phyloP scores from a whole-genome alignment of 2,329 filamentous ascomycete genomes.

The Sordariomycetes sp. region DNA sequence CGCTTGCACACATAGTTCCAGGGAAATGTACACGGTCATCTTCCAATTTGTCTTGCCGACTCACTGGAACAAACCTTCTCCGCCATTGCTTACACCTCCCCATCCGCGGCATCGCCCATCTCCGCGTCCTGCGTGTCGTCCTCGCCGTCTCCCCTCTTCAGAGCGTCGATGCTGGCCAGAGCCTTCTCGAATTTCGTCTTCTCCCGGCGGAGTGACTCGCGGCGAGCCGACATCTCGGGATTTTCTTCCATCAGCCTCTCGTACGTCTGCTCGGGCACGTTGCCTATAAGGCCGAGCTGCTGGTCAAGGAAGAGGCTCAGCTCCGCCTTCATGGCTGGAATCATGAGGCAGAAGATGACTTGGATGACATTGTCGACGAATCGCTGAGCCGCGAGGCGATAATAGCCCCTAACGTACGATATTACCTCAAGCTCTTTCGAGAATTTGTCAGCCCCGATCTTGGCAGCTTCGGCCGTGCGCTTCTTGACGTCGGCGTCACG shows the following conservation, averaged over 20 bases:
- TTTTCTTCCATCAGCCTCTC: constrained; percentile 40
- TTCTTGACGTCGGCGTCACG: constrained; percentile 30
- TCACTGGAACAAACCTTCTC: too few species aligned
- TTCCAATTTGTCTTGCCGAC: too few species aligned
- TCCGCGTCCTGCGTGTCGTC: background rate
- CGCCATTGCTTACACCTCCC: background rate
- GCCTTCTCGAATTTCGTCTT: constrained; percentile 36
- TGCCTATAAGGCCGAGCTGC: constrained; percentile 27
- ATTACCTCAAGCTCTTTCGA: constrained; percentile 51
- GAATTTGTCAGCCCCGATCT: constrained; percentile 50
- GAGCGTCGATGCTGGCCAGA: constrained; percentile 31
- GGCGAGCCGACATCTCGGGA: constrained; percentile 26
- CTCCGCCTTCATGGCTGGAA: constrained; percentile 30
- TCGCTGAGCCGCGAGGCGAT: constrained; percentile 54
- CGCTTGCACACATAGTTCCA: too few species aligned
- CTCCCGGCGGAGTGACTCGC: constrained; percentile 32
- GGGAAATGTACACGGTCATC: too few species aligned
- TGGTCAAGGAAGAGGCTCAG: constrained; percentile 33
- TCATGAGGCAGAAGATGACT: constrained; percentile 37
- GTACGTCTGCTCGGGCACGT: constrained; percentile 20
- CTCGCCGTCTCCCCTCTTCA: constrained; percentile 25
- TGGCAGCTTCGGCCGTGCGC: constrained; percentile 30
- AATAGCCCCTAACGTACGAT: constrained; percentile 58
- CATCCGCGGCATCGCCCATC: constrained; percentile 1
- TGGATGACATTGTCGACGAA: constrained; percentile 50